Evolutionary conservation across 164 flowering plant genomes (phyloP).

Genomic region (Buxus sempervirens): DNA sequence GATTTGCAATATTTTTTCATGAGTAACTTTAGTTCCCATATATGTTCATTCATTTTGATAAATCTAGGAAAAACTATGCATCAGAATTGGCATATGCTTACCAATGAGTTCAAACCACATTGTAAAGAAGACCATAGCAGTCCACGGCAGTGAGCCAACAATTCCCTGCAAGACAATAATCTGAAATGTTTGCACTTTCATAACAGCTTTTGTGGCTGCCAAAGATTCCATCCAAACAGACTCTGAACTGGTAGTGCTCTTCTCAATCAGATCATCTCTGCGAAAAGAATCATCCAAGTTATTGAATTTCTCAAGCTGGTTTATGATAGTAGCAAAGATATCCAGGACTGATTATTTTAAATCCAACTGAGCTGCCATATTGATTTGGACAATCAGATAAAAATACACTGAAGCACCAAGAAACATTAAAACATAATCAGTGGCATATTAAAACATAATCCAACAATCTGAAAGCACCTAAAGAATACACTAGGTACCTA

Average conservation of each 20-base stretch:
- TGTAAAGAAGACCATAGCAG: slow-evolving; percentile 94
- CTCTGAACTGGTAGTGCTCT: slow-evolving; percentile 26
- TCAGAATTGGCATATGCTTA: slow-evolving; percentile 27
- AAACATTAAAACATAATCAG: not conserved
- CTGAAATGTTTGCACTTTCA: slow-evolving; percentile 76
- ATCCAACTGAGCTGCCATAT: not conserved
- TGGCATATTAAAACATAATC: not conserved
- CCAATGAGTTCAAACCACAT: slow-evolving; percentile 97
- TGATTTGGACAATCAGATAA: not conserved
- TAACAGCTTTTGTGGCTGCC: slow-evolving; percentile 78
- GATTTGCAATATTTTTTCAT: no score
- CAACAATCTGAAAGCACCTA: not conserved
- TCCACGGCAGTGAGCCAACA: slow-evolving; percentile 96
- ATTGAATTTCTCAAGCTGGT: not conserved
- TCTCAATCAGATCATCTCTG: slow-evolving; percentile 50
- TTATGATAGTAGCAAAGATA: not conserved
- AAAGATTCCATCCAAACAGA: slow-evolving; percentile 73
- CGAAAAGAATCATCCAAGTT: slow-evolving; percentile 13
- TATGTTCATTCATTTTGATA: not conserved
- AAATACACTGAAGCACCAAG: not conserved
- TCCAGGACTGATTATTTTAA: not conserved
- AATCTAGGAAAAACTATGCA: not conserved
- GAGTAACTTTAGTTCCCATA: not conserved
- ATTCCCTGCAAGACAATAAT: slow-evolving; percentile 88
- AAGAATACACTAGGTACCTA: slow-evolving; percentile 38